These are phyloP conservation scores for Euphorbia celastroides DNA, from an alignment of 441 rosid species.

Conservation along the genomic window DNA sequence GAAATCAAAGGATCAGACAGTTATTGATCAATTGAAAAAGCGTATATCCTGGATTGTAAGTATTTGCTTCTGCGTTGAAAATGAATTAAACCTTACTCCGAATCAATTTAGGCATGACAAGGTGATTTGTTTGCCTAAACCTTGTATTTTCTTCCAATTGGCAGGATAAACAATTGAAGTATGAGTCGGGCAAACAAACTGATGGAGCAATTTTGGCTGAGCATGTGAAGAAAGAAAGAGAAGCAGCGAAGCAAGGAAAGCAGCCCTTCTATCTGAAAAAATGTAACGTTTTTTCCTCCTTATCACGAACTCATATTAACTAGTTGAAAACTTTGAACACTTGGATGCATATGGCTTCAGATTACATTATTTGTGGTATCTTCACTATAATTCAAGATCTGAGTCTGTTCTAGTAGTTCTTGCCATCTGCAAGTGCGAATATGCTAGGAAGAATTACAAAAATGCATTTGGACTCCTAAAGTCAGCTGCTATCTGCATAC, in stretches of 20 bases:
- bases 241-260: conserved; percentile 85
- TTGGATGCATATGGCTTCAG: background rate
- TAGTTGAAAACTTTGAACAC: background rate
- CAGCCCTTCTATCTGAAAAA: conserved; percentile 79
- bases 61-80: background rate
- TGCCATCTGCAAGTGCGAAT: background rate
- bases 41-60: conserved; percentile 56
- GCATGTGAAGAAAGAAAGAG: conserved; percentile 82
- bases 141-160: background rate
- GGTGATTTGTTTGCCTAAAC: background rate
- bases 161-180: conserved; percentile 71
- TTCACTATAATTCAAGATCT: background rate
- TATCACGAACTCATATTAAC: background rate
- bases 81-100: conserved; percentile 3
- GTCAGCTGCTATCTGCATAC: background rate
- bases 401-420: background rate
- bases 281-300: conserved; percentile 38
- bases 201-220: conserved; percentile 53
- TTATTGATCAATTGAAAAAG: conserved; percentile 28
- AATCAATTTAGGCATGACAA: background rate
- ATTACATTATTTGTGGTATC: background rate
- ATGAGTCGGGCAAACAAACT: conserved; percentile 47
- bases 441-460: too few species aligned
- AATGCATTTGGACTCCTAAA: background rate
- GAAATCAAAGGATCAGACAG: conserved; percentile 48